Base-by-base conservation (phyloP, 2,329 filamentous ascomycete genomes). In the Metarhizium guizhouense region DNA sequence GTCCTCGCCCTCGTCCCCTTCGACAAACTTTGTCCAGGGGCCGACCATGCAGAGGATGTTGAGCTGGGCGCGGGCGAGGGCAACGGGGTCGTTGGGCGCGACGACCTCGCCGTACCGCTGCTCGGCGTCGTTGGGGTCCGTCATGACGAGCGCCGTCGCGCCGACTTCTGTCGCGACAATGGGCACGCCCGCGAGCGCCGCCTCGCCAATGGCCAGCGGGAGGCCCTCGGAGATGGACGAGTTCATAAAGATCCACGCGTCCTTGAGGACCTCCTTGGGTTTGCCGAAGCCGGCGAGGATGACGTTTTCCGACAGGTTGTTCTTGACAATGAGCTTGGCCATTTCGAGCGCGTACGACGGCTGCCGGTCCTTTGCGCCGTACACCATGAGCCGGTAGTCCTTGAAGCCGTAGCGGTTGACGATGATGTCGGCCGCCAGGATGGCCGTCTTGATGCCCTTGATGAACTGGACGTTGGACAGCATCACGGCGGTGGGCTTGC, bases 351-450 rank as follows among this genome's bases (percentile, higher is more conserved):
- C 81, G 62, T 84, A 84, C 2, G 79, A 76, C 0, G 82, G 82
- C 29, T 82, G 76, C 58, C 83, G 82, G 65, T 85, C 83, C 55
- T 84, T 79, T 18, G 81, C 81, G 11, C 83, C 83, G 62, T 85
- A 86, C 18, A 86, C 79, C 56, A 83, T 76, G 2, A 86, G 75
- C 54, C 77, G 74, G 66, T 85, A 86, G 57, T 85, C 82, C 47
- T 74, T 77, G 67, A 86, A 85, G n/a, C 82, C 82, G 75, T 79
- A 85, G 61, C 82, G 76, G 63, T 86, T 85, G 60, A 84, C 77
- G 58, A 86, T 85, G 58, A 86, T 78, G 61, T 86, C 82, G 1
- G 83, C 82, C 6, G 83, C 81, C 5, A 85, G 70, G 29, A 86
- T 75, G 3, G 83, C 82, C 2, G 77, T 84, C 66, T 85, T 85